Evolutionary conservation across 2,329 filamentous ascomycete species (phyloP).

Genomic region (Clarireedia hainanense): DNA sequence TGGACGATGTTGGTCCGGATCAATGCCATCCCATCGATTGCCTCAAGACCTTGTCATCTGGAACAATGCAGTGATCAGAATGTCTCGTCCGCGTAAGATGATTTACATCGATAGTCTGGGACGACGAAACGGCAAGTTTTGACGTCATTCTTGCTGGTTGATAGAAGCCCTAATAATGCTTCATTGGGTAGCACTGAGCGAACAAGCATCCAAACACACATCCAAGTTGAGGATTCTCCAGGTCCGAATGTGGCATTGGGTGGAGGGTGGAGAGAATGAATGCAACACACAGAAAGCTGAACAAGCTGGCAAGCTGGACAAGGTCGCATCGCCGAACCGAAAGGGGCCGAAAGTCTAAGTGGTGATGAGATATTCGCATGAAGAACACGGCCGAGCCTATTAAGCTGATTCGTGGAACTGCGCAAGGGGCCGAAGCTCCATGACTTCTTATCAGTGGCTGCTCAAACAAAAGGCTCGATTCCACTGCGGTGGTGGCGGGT

Average conservation of each 20-base stretch:
- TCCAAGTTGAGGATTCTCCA: neutral
- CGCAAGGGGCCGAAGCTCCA: neutral
- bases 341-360: neutral
- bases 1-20: neutral
- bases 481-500: neutral
- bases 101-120: neutral
- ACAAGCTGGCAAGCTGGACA: neutral
- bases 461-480: neutral
- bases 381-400: neutral
- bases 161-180: neutral
- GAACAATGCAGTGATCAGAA: neutral
- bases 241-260: neutral
- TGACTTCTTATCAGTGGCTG: neutral
- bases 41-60: neutral
- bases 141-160: slow-evolving; percentile 1
- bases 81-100: neutral
- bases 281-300: too few relatives aligned
- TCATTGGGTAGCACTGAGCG: neutral
- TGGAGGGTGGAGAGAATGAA: neutral
- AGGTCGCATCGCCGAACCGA: neutral
- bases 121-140: neutral
- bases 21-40: slow-evolving; percentile 1
- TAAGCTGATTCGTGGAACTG: neutral
- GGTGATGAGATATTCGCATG: neutral
- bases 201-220: neutral